Conservation (phyloP, 2,329 filamentous ascomycete genomes). For the Lecanicillium sp. region DNA sequence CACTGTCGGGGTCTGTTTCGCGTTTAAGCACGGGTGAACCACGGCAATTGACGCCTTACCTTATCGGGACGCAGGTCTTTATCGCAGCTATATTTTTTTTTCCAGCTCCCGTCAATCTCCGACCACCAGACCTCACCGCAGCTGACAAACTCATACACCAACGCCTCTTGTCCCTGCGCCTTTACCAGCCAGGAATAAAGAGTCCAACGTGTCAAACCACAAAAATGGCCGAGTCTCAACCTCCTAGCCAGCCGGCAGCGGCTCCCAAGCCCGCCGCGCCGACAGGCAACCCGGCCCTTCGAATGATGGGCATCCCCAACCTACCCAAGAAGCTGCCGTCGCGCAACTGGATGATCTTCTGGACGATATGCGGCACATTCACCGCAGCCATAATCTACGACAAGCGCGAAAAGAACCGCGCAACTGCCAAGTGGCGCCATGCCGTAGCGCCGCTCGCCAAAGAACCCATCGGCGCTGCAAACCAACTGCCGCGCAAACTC, state of each 20-base stretch:
- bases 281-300: conserved; percentile 60
- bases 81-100: conserved; percentile 8
- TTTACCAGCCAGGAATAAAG: neutral
- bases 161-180: neutral
- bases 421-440: conserved; percentile 78
- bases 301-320: conserved; percentile 77
- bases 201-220: neutral
- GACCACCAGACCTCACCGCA: neutral
- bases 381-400: conserved; percentile 83
- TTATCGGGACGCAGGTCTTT: conserved; percentile 4
- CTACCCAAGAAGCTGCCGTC: conserved; percentile 81
- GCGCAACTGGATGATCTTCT: conserved; percentile 96
- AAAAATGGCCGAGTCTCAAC: conserved; percentile 5
- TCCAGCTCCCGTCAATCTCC: neutral
- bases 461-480: conserved; percentile 60
- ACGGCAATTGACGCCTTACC: conserved; percentile 1
- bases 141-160: neutral
- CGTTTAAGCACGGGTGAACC: conserved; percentile 5
- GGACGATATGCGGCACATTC: conserved; percentile 68
- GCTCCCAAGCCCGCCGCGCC: conserved; percentile 32
- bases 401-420: conserved; percentile 77
- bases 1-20: neutral
- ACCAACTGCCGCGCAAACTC: conserved; percentile 70
- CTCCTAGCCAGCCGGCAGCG: conserved; percentile 4
- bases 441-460: conserved; percentile 77